Evolutionary conservation across 2,329 filamentous ascomycete species (phyloP), one percentile per base, ranked within the genome.

Genomic region (Amesomyces nigricolor): DNA sequence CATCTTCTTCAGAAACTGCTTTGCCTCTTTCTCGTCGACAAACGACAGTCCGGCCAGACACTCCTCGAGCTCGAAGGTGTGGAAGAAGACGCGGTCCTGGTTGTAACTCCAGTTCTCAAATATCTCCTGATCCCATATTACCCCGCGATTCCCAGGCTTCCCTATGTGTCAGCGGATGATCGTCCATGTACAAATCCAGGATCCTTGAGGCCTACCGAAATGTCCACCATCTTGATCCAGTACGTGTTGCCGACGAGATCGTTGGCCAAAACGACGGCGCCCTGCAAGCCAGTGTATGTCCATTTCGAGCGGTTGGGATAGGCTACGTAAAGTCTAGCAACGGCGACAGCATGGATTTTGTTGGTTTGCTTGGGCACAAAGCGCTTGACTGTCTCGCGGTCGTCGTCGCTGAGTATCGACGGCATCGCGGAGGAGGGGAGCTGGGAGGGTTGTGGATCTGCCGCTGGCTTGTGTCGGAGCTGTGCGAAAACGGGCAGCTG

Each of bases 71-170:
- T 99, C 94, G 69, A 99, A 99, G 5, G 89, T 91, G 73, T 97
- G 91, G 74, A 99, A 99, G 74, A 96, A 99, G 58, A 89, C 92
- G 59, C 94, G 86, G 70, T 99, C 94, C 68, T 96, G 92, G 73
- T 96, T 96, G 77, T 97, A 99, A 61, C 80, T 78, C 79, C 95
- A 97, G 49, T 85, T 85, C 64, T 99, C 92, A 74, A 95, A 99
- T 65, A 99, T 90, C 73, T 99, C 94, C 74, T 97, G 92, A 67
- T 96, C 91, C 90, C 90, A 96, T 66, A 96, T 87, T 49, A 96
- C 91, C 56, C 92, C 91, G 68, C 87, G 83, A 68, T 84, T 86
- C 49, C 86, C 78, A 55, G 89, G 80, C 86, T 92, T 67, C 45
- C 45, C 59, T 4, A 54, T 35, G 57, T 56, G 62, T 65, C 54